These are phyloP conservation scores for Phytopythium litorale DNA, from an alignment of 352 stramenopile species.

Conservation along the genomic window DNA sequence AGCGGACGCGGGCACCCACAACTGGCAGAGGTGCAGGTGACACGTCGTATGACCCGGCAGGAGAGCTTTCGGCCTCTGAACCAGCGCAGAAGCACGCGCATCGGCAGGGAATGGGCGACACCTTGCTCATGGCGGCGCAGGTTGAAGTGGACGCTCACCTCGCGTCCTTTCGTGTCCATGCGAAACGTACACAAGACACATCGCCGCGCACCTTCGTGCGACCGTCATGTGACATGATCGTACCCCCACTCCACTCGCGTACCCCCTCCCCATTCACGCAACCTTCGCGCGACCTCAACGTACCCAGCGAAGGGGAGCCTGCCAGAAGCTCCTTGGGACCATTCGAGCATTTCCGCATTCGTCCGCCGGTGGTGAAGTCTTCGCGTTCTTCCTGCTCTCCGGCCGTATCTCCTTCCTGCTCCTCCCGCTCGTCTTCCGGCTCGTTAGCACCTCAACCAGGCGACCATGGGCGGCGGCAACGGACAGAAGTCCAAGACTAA, in stretches of 20 bases:
- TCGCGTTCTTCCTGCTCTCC: no score
- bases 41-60: neutral
- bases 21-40: neutral
- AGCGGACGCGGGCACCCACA: neutral
- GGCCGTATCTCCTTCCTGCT: neutral
- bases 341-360: neutral
- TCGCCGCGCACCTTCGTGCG: neutral
- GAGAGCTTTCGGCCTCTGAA: neutral
- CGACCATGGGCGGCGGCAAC: slow-evolving; percentile 78
- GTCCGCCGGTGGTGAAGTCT: neutral
- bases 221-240: slow-evolving; percentile 3
- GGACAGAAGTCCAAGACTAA: slow-evolving; percentile 77
- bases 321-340: neutral
- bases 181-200: neutral
- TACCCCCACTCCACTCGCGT: neutral
- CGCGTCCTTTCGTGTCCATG: slow-evolving; percentile 1
- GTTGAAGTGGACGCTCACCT: neutral
- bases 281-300: neutral
- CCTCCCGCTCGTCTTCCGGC: neutral
- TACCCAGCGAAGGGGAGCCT: neutral
- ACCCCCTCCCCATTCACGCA: neutral
- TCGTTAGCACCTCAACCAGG: neutral
- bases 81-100: neutral
- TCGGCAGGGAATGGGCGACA: slow-evolving; percentile 3
- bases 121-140: neutral